These are phyloP conservation scores for Iodosphaeria phyllophila DNA, from an alignment of 2,329 filamentous ascomycete species.

Conservation along the genomic window DNA sequence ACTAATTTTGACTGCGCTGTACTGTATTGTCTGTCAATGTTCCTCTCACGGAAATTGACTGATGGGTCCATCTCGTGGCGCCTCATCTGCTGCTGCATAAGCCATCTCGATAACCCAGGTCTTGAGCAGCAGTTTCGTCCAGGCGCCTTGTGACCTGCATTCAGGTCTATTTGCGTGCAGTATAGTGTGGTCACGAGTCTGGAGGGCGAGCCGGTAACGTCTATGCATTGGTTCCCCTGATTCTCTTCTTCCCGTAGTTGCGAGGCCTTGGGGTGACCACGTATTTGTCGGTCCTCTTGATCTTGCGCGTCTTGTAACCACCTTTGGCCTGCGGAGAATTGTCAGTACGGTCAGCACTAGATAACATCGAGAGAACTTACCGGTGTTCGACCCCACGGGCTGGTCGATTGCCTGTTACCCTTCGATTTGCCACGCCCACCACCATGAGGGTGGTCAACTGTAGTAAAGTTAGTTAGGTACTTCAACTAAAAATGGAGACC, in stretches of 20 bases:
- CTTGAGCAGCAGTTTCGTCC: too few relatives aligned
- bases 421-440: conserved; percentile 98
- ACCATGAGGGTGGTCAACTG: conserved; percentile 90
- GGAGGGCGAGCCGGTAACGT: too few relatives aligned
- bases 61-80: too few relatives aligned
- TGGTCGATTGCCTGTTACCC: conserved; percentile 89
- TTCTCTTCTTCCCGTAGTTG: conserved; percentile 74
- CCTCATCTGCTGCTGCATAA: too few relatives aligned
- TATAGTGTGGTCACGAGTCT: too few relatives aligned
- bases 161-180: too few relatives aligned
- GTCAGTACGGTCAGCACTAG: conserved; percentile 1
- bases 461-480: conserved; percentile 1
- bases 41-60: too few relatives aligned
- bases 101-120: too few relatives aligned
- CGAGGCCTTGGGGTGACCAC: conserved; percentile 68
- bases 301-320: conserved; percentile 81
- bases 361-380: conserved; percentile 38
- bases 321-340: conserved; percentile 54
- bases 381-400: conserved; percentile 76
- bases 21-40: too few relatives aligned
- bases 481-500: too few relatives aligned
- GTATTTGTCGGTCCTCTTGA: conserved; percentile 79
- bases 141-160: too few relatives aligned
- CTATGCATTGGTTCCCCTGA: conserved; percentile 8
- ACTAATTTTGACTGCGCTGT: too few relatives aligned